Evolutionary conservation across 371 early-diverging fungal genomes (phyloP).

Genomic region (Actinomortierella wolfii): DNA sequence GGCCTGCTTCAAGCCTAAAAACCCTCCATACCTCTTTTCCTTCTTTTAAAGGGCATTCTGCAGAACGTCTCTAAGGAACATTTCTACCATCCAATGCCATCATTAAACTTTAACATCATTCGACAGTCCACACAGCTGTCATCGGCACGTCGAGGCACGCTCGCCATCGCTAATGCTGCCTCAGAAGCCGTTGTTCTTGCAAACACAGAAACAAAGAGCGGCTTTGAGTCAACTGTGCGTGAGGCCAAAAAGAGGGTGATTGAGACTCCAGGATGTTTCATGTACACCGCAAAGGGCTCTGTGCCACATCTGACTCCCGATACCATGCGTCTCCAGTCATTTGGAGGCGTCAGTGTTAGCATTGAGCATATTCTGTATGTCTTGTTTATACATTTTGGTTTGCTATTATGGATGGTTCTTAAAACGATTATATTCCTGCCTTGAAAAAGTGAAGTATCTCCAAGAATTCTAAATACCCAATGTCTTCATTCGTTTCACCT

Average conservation of each 20-base stretch:
- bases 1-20: no score
- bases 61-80: no score
- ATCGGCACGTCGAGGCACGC: constrained; percentile 36
- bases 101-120: constrained; percentile 38
- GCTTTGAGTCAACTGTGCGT: constrained; percentile 1
- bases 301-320: constrained; percentile 80
- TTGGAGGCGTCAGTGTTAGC: constrained; percentile 54
- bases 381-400: no score
- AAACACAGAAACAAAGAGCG: not conserved
- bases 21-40: no score
- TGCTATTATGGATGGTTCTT: no score
- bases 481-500: no score
- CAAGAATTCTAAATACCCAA: no score
- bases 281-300: constrained; percentile 72
- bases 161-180: constrained; percentile 14
- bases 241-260: constrained; percentile 18
- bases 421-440: no score
- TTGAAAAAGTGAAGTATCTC: no score
- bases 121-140: constrained; percentile 32
- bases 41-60: no score
- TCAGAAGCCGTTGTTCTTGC: not conserved
- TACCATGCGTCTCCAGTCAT: constrained; percentile 52
- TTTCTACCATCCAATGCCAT: constrained; percentile 19
- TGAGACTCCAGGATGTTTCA: constrained; percentile 74
- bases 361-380: constrained; percentile 64